phyloP scores from a whole-genome alignment of 176 grass and related monocot species.

The Oryza meridionalis region DNA sequence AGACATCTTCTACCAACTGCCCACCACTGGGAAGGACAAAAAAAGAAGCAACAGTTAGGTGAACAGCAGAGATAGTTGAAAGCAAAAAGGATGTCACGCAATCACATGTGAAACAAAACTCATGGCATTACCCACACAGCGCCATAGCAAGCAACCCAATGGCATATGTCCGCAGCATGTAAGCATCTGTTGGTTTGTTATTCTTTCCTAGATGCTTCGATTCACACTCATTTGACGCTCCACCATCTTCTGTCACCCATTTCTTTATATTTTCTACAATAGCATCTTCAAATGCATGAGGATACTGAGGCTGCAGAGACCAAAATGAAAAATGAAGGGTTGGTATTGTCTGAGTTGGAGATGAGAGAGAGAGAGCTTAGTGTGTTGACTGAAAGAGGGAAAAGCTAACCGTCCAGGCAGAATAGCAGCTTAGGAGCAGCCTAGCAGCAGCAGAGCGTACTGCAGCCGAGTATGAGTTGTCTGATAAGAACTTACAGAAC shows the following conservation, averaged over 20 bases:
- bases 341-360: neutral
- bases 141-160: constrained; percentile 90
- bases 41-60: constrained; percentile 32
- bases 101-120: neutral
- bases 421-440: constrained; percentile 79
- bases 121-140: constrained; percentile 58
- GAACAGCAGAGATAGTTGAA: neutral
- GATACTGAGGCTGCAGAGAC: constrained; percentile 60
- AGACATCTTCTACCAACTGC: constrained; percentile 77
- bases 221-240: constrained; percentile 49
- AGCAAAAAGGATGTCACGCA: neutral
- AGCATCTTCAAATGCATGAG: constrained; percentile 77
- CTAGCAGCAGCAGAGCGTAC: constrained; percentile 73
- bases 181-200: constrained; percentile 73
- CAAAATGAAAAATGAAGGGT: neutral
- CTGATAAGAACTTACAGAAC: constrained; percentile 78
- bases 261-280: constrained; percentile 80
- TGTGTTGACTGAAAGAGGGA: neutral
- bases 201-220: constrained; percentile 67
- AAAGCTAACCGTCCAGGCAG: constrained; percentile 68
- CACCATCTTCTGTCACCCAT: constrained; percentile 70
- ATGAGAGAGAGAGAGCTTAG: neutral
- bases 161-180: constrained; percentile 78
- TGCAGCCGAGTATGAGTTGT: constrained; percentile 56
- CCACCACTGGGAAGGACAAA: constrained; percentile 46